A percentile compares a stretch with the other conserved stretches of the same genome.
phyloP scores from a whole-genome alignment of 176 grass and related monocot genomes.

The Secale cereale region DNA sequence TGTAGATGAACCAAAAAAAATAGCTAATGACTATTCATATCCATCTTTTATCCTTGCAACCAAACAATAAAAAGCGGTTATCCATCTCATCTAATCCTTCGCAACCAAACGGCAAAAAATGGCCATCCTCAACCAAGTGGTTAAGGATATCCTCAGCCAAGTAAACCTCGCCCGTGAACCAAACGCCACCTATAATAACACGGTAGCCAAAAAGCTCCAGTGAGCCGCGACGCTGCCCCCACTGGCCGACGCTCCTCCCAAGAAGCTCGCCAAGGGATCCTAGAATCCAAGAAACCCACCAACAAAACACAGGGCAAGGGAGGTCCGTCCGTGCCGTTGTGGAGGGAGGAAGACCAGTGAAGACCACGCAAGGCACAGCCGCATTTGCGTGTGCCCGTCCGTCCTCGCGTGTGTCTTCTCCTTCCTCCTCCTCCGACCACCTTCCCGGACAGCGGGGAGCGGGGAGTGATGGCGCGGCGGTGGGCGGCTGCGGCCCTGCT shows the following conservation, averaged over 20 bases:
- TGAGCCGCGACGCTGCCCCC: conserved; percentile 16
- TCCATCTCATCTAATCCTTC: too few species aligned
- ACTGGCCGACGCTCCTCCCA: conserved; percentile 29
- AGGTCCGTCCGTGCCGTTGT: neutral
- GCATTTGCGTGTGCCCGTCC: neutral
- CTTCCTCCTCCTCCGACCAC: neutral
- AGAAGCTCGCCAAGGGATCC: conserved; percentile 50
- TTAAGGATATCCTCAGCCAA: too few species aligned
- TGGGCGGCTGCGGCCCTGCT: conserved; percentile 35
- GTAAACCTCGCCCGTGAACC: too few species aligned
- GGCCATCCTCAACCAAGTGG: too few species aligned
- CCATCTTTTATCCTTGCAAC: too few species aligned
- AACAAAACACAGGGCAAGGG: conserved; percentile 1
- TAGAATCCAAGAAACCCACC: conserved; percentile 43
- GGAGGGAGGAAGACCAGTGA: conserved; percentile 32
- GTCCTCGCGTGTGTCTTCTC: conserved; percentile 12
- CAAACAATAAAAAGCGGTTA: too few species aligned
- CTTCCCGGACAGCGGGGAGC: neutral
- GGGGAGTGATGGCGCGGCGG: conserved; percentile 27
- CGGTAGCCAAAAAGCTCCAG: conserved; percentile 34
- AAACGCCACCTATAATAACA: too few species aligned
- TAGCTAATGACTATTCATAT: too few species aligned
- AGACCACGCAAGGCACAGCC: conserved; percentile 24
- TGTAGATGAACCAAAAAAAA: too few species aligned
- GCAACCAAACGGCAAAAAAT: too few species aligned